Conservation (phyloP, 371 early-diverging fungal genomes). For the Lichtheimia ramosa region DNA sequence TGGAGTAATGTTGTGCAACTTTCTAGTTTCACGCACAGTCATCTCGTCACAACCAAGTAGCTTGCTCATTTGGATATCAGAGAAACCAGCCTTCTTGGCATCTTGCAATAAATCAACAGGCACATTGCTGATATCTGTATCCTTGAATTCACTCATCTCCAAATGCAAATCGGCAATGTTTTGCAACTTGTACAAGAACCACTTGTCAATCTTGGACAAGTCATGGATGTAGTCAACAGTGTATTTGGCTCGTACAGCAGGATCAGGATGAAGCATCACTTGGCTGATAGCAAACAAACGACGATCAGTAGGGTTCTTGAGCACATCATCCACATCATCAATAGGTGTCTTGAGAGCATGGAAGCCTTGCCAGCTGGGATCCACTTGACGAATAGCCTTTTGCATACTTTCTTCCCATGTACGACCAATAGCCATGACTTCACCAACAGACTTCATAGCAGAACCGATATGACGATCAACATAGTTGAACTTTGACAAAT, state of each 20-base stretch:
- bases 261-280: constrained; percentile 71
- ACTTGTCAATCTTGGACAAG: constrained; percentile 89
- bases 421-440: constrained; percentile 95
- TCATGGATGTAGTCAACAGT: constrained; percentile 81
- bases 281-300: constrained; percentile 88
- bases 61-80: constrained; percentile 81
- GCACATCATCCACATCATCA: constrained; percentile 67
- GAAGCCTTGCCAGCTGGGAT: constrained; percentile 70
- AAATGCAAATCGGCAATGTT: constrained; percentile 76
- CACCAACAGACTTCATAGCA: constrained; percentile 94
- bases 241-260: constrained; percentile 62
- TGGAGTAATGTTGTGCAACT: constrained; percentile 72
- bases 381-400: constrained; percentile 83
- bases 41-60: constrained; percentile 58
- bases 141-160: constrained; percentile 38
- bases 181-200: constrained; percentile 92
- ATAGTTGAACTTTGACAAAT: constrained; percentile 87
- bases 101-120: constrained; percentile 54
- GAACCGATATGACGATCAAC: constrained; percentile 81
- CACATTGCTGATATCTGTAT: constrained; percentile 44
- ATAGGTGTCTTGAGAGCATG: constrained; percentile 48
- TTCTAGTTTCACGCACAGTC: constrained; percentile 67
- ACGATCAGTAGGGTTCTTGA: constrained; percentile 84
- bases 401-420: constrained; percentile 93
- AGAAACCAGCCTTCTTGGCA: constrained; percentile 89